Percentiles rank a stretch among this genome's conserved stretches.
These are phyloP conservation scores for Termitomyces sp. DNA, from an alignment of 768 basidiomycete genomes.

Conservation along the genomic window DNA sequence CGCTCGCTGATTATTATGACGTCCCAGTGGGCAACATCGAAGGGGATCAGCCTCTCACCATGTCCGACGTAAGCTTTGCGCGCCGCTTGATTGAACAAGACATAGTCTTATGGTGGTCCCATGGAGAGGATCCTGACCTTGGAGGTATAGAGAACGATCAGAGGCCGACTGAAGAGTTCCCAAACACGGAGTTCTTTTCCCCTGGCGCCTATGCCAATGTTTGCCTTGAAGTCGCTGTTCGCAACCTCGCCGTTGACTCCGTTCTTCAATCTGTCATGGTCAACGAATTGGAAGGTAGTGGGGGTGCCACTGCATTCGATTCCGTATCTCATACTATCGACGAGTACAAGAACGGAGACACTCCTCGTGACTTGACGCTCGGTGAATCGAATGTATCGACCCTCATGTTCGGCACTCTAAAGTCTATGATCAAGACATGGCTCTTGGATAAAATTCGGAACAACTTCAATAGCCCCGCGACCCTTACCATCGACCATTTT, in stretches of 20 bases:
- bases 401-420: conserved; percentile 81
- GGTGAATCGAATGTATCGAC: conserved; percentile 90
- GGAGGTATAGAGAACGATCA: conserved; percentile 91
- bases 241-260: conserved; percentile 92
- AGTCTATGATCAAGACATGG: conserved; percentile 89
- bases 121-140: conserved; percentile 83
- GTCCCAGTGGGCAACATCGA: conserved; percentile 92
- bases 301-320: conserved; percentile 92
- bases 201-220: conserved; percentile 92
- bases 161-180: conserved; percentile 71
- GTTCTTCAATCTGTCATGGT: conserved; percentile 92
- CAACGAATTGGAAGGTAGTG: conserved; percentile 96
- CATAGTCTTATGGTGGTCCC: conserved; percentile 96
- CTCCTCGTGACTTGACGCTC: conserved; percentile 71
- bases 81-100: conserved; percentile 86
- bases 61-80: conserved; percentile 90
- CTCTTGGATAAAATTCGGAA: conserved; percentile 80
- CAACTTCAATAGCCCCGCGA: conserved; percentile 63
- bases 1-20: conserved; percentile 88
- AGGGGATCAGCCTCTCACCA: conserved; percentile 82
- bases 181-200: conserved; percentile 79
- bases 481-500: conserved; percentile 85
- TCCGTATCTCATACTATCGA: conserved; percentile 88
- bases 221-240: conserved; percentile 84
- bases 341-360: conserved; percentile 77